These are phyloP conservation scores for Annona cherimola DNA, from an alignment of 164 flowering plant species.

Conservation along the genomic window DNA sequence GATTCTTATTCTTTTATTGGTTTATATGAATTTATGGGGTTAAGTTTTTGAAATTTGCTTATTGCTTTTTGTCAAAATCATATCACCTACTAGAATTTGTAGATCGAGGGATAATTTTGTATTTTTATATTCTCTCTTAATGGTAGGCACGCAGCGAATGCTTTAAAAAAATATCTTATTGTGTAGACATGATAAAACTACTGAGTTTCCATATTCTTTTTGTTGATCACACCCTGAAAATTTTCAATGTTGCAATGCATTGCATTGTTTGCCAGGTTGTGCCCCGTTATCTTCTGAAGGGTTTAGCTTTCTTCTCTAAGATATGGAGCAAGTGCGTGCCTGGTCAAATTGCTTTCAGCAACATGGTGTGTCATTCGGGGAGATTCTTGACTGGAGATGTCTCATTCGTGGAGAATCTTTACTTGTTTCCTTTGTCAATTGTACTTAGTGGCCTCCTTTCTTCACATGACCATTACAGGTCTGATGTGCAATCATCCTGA, in stretches of 20 bases:
- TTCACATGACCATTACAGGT: conserved; percentile 43
- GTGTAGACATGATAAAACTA: background rate
- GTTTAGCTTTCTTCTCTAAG: conserved; percentile 28
- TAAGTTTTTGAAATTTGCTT: background rate
- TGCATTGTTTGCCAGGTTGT: conserved; percentile 35
- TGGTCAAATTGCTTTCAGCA: conserved; percentile 55
- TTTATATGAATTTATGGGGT: no score
- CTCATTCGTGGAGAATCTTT: conserved; percentile 57
- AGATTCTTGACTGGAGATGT: conserved; percentile 90
- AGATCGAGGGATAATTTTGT: background rate
- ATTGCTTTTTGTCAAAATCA: background rate
- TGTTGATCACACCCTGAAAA: background rate
- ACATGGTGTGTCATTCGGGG: conserved; percentile 56
- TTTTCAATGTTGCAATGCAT: background rate
- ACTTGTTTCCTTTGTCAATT: conserved; percentile 86
- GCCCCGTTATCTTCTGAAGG: conserved; percentile 29
- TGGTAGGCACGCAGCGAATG: background rate
- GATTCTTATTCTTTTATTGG: background rate
- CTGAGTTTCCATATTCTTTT: background rate
- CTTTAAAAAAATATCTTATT: background rate
- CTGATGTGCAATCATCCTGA: conserved; percentile 51
- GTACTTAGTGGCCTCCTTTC: conserved; percentile 63
- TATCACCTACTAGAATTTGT: background rate
- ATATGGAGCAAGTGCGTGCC: conserved; percentile 72
- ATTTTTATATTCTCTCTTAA: background rate